These are phyloP conservation scores for Alternaria hordeiaustralica DNA, from an alignment of 2,329 filamentous ascomycete species.

Conservation along the genomic window DNA sequence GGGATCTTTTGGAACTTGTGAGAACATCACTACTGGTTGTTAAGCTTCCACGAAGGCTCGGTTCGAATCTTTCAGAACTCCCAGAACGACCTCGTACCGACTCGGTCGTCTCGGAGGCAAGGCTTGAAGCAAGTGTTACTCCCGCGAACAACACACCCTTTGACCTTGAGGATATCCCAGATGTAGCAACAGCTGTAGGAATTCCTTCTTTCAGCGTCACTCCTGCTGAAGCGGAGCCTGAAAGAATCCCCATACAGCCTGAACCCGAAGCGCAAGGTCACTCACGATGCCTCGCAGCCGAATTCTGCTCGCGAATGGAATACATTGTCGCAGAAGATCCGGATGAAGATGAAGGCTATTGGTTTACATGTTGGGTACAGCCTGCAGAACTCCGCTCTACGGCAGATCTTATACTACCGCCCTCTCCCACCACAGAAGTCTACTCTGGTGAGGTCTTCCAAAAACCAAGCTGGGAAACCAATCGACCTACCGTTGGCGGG, in stretches of 20 bases:
- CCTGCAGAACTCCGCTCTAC: too few relatives aligned
- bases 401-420: too few relatives aligned
- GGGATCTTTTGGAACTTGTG: conserved; percentile 12
- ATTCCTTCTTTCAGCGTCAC: background rate
- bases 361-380: background rate
- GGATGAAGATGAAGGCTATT: background rate
- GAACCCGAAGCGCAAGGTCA: background rate
- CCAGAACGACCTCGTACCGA: background rate
- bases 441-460: background rate
- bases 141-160: background rate
- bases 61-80: background rate
- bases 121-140: background rate
- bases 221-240: background rate
- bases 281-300: background rate
- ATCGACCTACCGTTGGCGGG: too few relatives aligned
- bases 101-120: background rate
- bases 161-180: background rate
- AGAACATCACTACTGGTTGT: conserved; percentile 7
- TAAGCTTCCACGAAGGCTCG: background rate
- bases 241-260: background rate
- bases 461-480: too few relatives aligned
- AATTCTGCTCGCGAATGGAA: background rate
- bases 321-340: background rate
- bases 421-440: background rate
- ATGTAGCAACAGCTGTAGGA: background rate